Percentiles rank a stretch among this genome's conserved stretches.
These are phyloP conservation scores for Arxiozyma slooffiae DNA, from an alignment of 1,139 yeast species.

Conservation along the genomic window DNA sequence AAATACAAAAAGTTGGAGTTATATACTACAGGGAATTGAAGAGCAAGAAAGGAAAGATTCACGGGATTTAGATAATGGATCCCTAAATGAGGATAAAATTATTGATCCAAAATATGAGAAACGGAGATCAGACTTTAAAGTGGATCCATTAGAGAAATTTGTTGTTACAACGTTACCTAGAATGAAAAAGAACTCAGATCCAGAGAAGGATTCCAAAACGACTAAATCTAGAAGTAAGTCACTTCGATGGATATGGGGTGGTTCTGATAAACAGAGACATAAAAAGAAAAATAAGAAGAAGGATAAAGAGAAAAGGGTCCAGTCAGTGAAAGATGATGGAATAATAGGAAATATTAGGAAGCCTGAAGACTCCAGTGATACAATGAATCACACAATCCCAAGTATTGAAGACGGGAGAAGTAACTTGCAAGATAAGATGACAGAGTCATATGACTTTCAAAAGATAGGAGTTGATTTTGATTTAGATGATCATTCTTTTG, in stretches of 20 bases:
- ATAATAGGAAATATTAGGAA: neutral
- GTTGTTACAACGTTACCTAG: constrained; percentile 23
- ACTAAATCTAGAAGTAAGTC: constrained; percentile 13
- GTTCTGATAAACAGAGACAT: constrained; percentile 5
- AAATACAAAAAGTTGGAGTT: constrained; percentile 4
- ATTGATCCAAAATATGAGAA: constrained; percentile 1
- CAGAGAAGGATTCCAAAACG: constrained; percentile 7
- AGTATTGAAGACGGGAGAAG: neutral
- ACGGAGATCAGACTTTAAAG: constrained; percentile 17
- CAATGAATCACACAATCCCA: neutral
- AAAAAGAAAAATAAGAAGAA: constrained; percentile 7
- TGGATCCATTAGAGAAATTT: constrained; percentile 25
- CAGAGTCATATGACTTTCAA: neutral
- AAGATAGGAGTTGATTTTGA: neutral
- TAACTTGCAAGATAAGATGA: neutral
- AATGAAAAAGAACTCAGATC: constrained; percentile 10
- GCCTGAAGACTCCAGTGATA: neutral
- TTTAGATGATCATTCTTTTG: neutral
- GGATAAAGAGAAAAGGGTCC: neutral
- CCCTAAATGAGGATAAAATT: neutral
- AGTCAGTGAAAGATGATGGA: neutral
- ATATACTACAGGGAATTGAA: constrained; percentile 3
- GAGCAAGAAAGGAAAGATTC: neutral
- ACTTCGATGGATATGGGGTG: constrained; percentile 22
- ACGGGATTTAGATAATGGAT: neutral